Evolutionary conservation across 2,329 filamentous ascomycete species (phyloP), one percentile per base, ranked within the genome.

Genomic region (Chaetomiaceae sp.): DNA sequence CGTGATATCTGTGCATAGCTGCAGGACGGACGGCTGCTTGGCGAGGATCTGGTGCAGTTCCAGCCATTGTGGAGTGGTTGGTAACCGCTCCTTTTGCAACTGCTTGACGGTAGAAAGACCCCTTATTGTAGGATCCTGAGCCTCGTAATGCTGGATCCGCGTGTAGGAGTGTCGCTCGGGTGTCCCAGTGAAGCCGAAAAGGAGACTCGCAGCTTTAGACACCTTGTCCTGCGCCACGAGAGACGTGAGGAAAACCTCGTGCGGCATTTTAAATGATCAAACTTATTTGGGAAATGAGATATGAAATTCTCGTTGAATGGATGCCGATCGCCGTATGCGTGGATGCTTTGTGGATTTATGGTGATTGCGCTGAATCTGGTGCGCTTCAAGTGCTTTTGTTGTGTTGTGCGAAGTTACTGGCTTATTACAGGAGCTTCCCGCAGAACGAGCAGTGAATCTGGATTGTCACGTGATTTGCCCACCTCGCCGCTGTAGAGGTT

Each of bases 131-230:
- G 29, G 21, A 34, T 60, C 53, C 42, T 54, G 51, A 40, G 59
- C 57, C 27, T 56, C 36, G 42, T 58, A 82, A 63, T 77, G 79
- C 44, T 82, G 70, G 8, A 82, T 73, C 14, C 79, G 75, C 34
- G 75, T 72, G 20, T 79, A 57, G 2, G 71, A 69, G 51, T 75
- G 71, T 60, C 61, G 75, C 79, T 55, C 77, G 62, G 82, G 76
- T 79, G 82, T 83, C 60, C 75, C 80, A 43, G 77, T 80, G 56
- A 81, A 72, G 16, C 81, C 81, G 53, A 78, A 73, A 6, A 86
- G 67, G 9, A 86, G 71, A 1, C 76, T 73, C 75, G 76, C 53
- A 69, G 72, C 44, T 32, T 69, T 66, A 32, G 79, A 70, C 59
- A 82, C 77, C 54, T 82, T 77, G 55, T 67, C 70, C 50, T 77